Percentiles rank a stretch among this genome's conserved stretches.
Conservation (phyloP, 1,284 basidiomycete genomes). For the Kwoniella shivajii region DNA sequence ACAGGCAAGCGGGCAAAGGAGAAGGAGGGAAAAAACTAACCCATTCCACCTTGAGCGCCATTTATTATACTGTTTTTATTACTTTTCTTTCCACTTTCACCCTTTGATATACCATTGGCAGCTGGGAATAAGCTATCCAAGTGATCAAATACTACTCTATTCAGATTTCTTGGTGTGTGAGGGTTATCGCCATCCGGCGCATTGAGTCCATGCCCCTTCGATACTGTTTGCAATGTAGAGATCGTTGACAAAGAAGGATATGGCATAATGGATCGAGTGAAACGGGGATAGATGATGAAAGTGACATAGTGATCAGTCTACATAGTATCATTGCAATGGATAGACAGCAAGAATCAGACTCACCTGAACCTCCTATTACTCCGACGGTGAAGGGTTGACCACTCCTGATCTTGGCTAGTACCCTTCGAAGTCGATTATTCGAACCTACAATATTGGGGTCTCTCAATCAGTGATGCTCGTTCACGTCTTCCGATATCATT, state of each 20-base stretch:
- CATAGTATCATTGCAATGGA: too few relatives aligned
- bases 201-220: constrained; percentile 36
- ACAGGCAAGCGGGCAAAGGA: too few relatives aligned
- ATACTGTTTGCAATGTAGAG: constrained; percentile 21
- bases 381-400: constrained; percentile 34
- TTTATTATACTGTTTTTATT: constrained; percentile 35
- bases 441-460: constrained; percentile 13
- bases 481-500: not conserved
- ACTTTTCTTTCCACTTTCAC: constrained; percentile 17
- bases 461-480: not conserved
- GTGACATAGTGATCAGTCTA: not conserved
- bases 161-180: constrained; percentile 35
- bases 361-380: constrained; percentile 34
- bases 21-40: too few relatives aligned
- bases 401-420: constrained; percentile 29
- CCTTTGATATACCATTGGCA: constrained; percentile 12
- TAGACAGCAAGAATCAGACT: not conserved
- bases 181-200: constrained; percentile 16
- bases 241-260: not conserved
- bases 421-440: constrained; percentile 29
- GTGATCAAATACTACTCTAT: constrained; percentile 43
- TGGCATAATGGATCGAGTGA: too few relatives aligned
- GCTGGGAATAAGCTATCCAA: constrained; percentile 42
- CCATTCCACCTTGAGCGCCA: constrained; percentile 45
- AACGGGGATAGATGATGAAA: not conserved